Evolutionary conservation across 2,329 filamentous ascomycete species (phyloP).

Genomic region (Exserohilum turcica): DNA sequence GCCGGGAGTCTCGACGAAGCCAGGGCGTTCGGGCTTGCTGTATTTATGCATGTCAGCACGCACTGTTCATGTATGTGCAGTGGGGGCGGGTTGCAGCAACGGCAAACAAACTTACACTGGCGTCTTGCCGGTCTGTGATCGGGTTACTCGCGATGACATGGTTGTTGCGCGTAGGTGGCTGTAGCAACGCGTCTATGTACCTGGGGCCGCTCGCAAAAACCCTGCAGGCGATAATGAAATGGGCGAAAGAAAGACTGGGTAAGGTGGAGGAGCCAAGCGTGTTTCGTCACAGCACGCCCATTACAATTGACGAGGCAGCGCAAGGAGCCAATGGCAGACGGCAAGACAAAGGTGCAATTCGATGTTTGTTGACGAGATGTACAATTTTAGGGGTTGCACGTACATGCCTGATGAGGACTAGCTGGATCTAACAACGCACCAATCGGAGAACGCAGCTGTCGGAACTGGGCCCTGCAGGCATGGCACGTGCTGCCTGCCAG

Average conservation of each 20-base stretch:
- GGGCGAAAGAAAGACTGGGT: background rate
- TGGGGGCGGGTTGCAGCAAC: background rate
- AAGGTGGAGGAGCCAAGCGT: background rate
- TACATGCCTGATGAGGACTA: constrained; percentile 17
- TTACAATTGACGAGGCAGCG: constrained; percentile 4
- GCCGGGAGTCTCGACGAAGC: constrained; percentile 57
- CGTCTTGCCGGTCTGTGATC: constrained; percentile 56
- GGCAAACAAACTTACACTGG: constrained; percentile 50
- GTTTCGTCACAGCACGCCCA: constrained; percentile 16
- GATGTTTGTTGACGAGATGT: constrained; percentile 31
- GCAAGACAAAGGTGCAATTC: constrained; percentile 1
- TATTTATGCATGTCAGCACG: constrained; percentile 29
- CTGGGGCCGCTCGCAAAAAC: constrained; percentile 1
- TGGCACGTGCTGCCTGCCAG: no score
- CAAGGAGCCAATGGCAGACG: constrained; percentile 13
- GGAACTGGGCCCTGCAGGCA: background rate
- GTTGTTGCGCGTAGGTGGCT: constrained; percentile 15
- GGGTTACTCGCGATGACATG: constrained; percentile 51
- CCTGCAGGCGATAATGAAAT: background rate
- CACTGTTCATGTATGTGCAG: background rate
- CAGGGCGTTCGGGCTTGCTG: constrained; percentile 51
- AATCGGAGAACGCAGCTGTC: constrained; percentile 3
- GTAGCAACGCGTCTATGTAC: constrained; percentile 24
- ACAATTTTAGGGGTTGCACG: constrained; percentile 16
- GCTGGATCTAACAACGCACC: background rate